Evolutionary conservation across 202 grass and related monocot genomes (phyloP), one percentile per base, ranked within the genome.

Genomic region (Cymbopogon flexuosus): DNA sequence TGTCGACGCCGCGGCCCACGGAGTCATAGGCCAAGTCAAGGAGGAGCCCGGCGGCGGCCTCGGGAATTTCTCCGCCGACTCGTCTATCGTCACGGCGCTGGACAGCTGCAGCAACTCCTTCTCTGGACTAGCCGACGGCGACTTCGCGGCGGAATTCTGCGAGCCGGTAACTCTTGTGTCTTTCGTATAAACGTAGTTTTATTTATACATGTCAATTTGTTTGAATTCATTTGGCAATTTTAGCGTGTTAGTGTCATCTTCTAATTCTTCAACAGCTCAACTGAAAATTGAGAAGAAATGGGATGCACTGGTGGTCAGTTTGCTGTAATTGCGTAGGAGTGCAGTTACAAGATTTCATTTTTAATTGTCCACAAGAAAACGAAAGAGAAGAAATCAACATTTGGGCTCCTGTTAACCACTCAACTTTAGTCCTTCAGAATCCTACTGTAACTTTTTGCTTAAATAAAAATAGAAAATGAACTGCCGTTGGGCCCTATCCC

Each of bases 61-160:
- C 29, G 81, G 84, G 43, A 91, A 93, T 83, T 78, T 74, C 11
- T 93, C 95, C 0, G 70, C 43, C 3, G 88, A 98, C 37, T 93
- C 92, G 13, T 98, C 96, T 8, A 95, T 86, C 54, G 82, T 98
- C 76, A 97, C 91, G 34, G 91, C 85, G 22, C 83, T 89, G 0
- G 90, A 89, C 40, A 89, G 88, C 84, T 93, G 90, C 87, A 87
- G 86, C 87, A 91, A 91, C 87, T 94, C 90, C 43, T 85, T 93
- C 75, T 94, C 88, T 46, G 77, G 90, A 54, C 66, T 93, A 7
- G 77, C 72, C 46, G 92, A 91, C 45, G 87, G 79, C 72, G 78
- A 86, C 82, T 88, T 94, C 81, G 80, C 92, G 8, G 77, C 52
- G 62, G 90, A 89, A 64, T 89, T 99, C 18, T 93, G 83, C 72